Evolutionary conservation across 164 flowering plant genomes (phyloP), one percentile per base, ranked within the genome.

Genomic region (Tetrastigma voinierianum): DNA sequence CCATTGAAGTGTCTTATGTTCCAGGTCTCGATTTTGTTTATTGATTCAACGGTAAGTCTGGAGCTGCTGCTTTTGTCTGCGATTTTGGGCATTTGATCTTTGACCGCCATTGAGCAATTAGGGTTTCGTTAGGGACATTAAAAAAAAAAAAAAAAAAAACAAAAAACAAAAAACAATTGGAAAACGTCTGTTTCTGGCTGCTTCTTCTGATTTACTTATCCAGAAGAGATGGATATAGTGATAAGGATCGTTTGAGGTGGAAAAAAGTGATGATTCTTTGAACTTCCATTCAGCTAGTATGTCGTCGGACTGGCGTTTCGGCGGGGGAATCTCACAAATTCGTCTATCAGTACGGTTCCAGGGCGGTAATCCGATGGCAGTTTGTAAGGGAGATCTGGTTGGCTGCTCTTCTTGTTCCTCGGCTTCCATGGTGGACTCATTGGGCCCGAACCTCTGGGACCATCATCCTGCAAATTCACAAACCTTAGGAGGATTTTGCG

Each of bases 221-320:
- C n/a, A n/a, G n/a, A n/a, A n/a, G n/a, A n/a, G n/a, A n/a, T n/a
- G n/a, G n/a, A n/a, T n/a, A n/a, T n/a, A n/a, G n/a, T n/a, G n/a
- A n/a, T n/a, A n/a, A n/a, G n/a, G n/a, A n/a, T n/a, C n/a, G n/a
- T n/a, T n/a, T n/a, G n/a, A n/a, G n/a, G n/a, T n/a, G n/a, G n/a
- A n/a, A n/a, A n/a, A 53, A 24, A 43, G 43, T 58, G 53, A 62
- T 32, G 32, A 5, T 14, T 24, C n/a, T 65, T 15, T 76, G 62
- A 72, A 67, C 70, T 83, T 75, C 67, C 70, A 77, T 67, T 67
- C 86, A 20, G 20, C 82, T 43, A 72, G 64, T 66, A 59, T 78
- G 69, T 59, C 86, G n/a, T 70, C 86, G 45, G 86, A 85, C 21
- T 88, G 93, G 91, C 83, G 68, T 72, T 78, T 81, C 69, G 72